A percentile compares a stretch with the other conserved stretches of the same genome.
These are phyloP conservation scores for Bisporella sp. DNA, from an alignment of 2,329 filamentous ascomycete genomes.

Conservation along the genomic window DNA sequence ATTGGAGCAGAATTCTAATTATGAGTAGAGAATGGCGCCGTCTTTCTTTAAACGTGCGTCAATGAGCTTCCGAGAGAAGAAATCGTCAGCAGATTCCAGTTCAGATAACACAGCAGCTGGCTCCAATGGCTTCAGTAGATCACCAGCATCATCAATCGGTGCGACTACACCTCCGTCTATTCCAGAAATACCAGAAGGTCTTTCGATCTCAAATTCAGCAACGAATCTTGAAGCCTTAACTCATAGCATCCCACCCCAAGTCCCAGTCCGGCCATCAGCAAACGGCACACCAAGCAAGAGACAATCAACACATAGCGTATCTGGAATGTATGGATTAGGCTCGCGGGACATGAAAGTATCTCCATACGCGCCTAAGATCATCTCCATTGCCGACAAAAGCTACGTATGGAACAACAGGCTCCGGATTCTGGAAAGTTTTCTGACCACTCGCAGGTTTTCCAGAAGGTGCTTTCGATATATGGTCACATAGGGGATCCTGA, in stretches of 20 bases:
- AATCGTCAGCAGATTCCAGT: background rate
- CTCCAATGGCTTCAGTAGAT: slow-evolving; percentile 51
- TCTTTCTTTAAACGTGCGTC: background rate
- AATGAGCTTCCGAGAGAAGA: background rate
- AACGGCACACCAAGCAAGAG: background rate
- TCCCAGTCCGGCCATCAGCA: slow-evolving; percentile 20
- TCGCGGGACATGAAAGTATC: slow-evolving; percentile 53
- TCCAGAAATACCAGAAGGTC: background rate
- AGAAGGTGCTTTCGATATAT: slow-evolving; percentile 78
- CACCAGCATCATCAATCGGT: slow-evolving; percentile 6
- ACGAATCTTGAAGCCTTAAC: slow-evolving; percentile 56
- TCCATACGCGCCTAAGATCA: slow-evolving; percentile 71
- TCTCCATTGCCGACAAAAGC: slow-evolving; percentile 72
- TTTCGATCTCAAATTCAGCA: slow-evolving; percentile 41
- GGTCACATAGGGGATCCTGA: slow-evolving; percentile 72
- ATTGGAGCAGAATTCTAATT: background rate
- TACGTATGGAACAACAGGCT: slow-evolving; percentile 52
- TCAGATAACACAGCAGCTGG: background rate
- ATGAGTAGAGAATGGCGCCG: background rate
- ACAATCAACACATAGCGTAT: slow-evolving; percentile 48
- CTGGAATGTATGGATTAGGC: slow-evolving; percentile 56
- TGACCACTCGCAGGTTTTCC: slow-evolving; percentile 60
- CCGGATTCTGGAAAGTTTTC: background rate
- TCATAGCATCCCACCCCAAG: slow-evolving; percentile 37
- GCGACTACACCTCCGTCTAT: background rate